These are phyloP conservation scores for Apiospora arundinis DNA, from an alignment of 2,329 filamentous ascomycete species.

Conservation along the genomic window DNA sequence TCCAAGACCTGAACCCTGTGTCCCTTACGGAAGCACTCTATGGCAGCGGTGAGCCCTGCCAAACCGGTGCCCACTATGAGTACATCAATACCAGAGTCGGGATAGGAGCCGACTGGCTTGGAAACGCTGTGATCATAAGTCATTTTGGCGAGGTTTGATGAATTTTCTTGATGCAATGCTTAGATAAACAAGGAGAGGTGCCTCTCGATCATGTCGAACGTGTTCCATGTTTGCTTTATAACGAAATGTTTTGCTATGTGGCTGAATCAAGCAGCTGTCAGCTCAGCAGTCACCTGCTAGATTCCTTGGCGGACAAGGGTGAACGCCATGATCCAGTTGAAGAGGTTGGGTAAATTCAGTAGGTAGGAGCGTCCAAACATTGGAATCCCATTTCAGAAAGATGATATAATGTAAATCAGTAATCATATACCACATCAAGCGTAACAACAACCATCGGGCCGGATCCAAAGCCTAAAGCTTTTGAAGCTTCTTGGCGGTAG, in stretches of 20 bases:
- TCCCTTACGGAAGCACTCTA: slow-evolving; percentile 17
- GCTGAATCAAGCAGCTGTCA: background rate
- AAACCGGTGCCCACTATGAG: slow-evolving; percentile 20
- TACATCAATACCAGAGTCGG: slow-evolving; percentile 20
- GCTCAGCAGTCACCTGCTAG: background rate
- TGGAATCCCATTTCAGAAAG: background rate
- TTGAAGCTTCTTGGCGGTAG: background rate
- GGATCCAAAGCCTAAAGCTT: background rate
- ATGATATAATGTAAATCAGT: background rate
- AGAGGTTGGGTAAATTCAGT: too few relatives aligned
- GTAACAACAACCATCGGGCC: background rate
- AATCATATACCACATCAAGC: background rate
- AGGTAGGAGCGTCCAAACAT: too few relatives aligned
- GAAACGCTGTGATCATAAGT: background rate
- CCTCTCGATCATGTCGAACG: background rate
- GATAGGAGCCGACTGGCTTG: slow-evolving; percentile 55
- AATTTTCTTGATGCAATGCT: background rate
- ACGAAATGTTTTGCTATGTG: background rate
- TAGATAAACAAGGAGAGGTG: background rate
- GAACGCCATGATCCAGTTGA: too few relatives aligned
- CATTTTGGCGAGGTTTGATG: background rate
- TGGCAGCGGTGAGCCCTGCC: slow-evolving; percentile 22
- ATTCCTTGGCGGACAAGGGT: background rate
- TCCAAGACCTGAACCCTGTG: slow-evolving; percentile 20
- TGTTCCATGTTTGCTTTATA: background rate